Evolutionary conservation across 1,139 yeast genomes (phyloP).

Genomic region (Diutina siamensis): DNA sequence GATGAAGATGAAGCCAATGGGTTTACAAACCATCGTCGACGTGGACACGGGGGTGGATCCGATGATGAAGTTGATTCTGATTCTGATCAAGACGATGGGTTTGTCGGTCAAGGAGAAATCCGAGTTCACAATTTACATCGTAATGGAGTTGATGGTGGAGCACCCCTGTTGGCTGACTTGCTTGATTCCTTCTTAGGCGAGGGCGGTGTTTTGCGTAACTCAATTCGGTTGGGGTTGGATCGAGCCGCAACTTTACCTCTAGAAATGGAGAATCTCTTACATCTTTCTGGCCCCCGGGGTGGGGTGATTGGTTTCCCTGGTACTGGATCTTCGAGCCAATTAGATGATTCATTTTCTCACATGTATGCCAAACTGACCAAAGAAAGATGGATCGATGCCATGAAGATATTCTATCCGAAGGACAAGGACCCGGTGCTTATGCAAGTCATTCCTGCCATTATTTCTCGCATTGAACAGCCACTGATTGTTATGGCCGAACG

Average conservation of each 20-base stretch:
- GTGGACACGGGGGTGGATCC: not conserved
- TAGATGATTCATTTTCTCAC: not conserved
- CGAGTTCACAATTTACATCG: not conserved
- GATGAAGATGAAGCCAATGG: not conserved
- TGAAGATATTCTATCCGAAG: constrained; percentile 1
- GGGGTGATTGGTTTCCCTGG: not conserved
- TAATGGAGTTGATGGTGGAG: not conserved
- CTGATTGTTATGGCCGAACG: not conserved
- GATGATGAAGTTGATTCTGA: constrained; percentile 15
- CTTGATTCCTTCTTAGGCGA: constrained; percentile 1
- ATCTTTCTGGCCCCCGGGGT: not conserved
- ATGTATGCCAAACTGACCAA: constrained; percentile 5
- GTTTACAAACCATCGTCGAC: not conserved
- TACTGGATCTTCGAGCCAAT: not conserved
- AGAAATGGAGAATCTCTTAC: constrained; percentile 2
- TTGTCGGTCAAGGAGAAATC: constrained; percentile 7
- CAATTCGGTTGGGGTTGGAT: not conserved
- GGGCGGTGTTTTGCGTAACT: not conserved
- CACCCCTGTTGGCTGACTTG: constrained; percentile 2
- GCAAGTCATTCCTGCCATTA: not conserved
- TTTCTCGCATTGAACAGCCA: not conserved
- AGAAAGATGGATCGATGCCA: constrained; percentile 3
- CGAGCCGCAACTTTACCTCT: not conserved
- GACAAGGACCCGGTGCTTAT: not conserved
- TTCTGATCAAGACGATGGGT: constrained; percentile 6